A percentile compares a stretch with the other conserved stretches of the same genome.
phyloP scores from a whole-genome alignment of 1,139 yeast species.

The Sugiyamaella grinbergsii region DNA sequence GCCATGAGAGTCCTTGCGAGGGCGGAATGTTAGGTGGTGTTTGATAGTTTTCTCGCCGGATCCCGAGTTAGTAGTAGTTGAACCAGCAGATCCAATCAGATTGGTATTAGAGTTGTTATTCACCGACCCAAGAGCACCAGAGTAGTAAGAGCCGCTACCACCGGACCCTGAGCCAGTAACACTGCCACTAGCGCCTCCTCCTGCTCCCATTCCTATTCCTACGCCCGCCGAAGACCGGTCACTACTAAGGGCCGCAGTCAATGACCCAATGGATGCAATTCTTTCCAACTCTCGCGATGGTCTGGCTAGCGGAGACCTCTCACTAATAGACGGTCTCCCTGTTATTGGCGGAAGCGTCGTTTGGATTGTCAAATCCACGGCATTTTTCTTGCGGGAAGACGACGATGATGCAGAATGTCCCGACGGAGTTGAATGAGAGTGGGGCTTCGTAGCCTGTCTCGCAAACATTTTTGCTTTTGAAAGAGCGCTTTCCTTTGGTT shows the following conservation, averaged over 20 bases:
- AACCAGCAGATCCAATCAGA: constrained; percentile 22
- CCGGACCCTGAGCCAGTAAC: background rate
- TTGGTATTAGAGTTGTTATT: constrained; percentile 2
- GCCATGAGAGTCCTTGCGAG: constrained; percentile 45
- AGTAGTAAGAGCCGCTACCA: background rate
- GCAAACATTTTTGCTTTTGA: constrained; percentile 43
- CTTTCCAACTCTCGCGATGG: constrained; percentile 50
- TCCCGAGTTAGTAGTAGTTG: constrained; percentile 8
- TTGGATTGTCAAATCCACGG: constrained; percentile 41
- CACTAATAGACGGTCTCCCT: constrained; percentile 41
- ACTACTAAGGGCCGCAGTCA: constrained; percentile 29
- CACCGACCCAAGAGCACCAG: background rate
- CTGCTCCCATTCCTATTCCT: no score
- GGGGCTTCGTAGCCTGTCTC: constrained; percentile 40
- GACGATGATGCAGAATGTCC: constrained; percentile 27
- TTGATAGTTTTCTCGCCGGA: constrained; percentile 37
- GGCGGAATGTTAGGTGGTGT: constrained; percentile 46
- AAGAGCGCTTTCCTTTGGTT: constrained; percentile 38
- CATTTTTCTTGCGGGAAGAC: constrained; percentile 32
- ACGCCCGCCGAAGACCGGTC: constrained; percentile 5
- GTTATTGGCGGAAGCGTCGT: constrained; percentile 32
- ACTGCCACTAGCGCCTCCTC: no score
- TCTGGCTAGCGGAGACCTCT: constrained; percentile 47
- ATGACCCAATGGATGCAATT: constrained; percentile 46
- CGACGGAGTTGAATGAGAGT: constrained; percentile 25